These are phyloP conservation scores for Suillus hirtellus DNA, from an alignment of 768 basidiomycete species.

Conservation along the genomic window DNA sequence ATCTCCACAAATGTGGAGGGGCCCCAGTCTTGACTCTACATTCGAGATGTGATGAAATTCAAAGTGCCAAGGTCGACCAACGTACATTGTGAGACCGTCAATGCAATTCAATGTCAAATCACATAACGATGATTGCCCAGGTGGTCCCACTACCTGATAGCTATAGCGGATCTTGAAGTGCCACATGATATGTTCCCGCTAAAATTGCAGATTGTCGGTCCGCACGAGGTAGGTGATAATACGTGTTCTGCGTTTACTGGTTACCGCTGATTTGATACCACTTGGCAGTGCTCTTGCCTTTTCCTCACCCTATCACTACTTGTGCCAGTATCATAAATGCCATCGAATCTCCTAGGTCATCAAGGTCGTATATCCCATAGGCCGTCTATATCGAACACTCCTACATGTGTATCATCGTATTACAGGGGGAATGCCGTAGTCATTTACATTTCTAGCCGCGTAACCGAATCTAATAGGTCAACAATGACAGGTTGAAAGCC, in stretches of 20 bases:
- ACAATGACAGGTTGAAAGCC: conserved; percentile 20
- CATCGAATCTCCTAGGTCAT: neutral
- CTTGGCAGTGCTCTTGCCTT: neutral
- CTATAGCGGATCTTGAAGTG: too few species aligned
- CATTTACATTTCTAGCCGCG: neutral
- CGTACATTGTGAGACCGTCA: too few species aligned
- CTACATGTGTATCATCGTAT: neutral
- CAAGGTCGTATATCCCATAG: neutral
- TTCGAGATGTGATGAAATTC: too few species aligned
- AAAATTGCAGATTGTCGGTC: too few species aligned
- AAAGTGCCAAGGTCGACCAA: too few species aligned
- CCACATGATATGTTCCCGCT: too few species aligned
- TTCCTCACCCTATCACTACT: neutral
- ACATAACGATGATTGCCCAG: too few species aligned
- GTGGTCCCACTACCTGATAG: too few species aligned
- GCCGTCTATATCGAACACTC: neutral
- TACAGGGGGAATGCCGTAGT: neutral
- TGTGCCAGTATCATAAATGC: neutral
- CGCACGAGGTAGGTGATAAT: neutral
- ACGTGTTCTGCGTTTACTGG: neutral
- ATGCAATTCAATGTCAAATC: too few species aligned
- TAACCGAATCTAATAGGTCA: conserved; percentile 15
- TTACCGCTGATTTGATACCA: too few species aligned
- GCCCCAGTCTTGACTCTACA: too few species aligned
- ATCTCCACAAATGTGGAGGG: too few species aligned